Evolutionary conservation across 2,329 filamentous ascomycete species (phyloP).

Genomic region (Tetracladium maxilliforme): DNA sequence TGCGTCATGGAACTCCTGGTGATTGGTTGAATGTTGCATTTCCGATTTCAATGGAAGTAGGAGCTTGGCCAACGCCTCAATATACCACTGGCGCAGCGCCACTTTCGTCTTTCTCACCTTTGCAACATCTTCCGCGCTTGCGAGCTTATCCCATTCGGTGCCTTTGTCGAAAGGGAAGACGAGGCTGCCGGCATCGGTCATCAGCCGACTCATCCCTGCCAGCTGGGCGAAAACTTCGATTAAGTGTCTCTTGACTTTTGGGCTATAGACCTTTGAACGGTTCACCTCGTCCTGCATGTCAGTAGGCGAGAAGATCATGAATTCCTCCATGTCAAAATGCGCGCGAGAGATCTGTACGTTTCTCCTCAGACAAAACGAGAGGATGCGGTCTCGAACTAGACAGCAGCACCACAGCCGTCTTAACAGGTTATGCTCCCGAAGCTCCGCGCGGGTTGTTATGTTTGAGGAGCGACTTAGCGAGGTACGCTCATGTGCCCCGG

Average conservation of each 20-base stretch:
- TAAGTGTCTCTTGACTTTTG: slow-evolving; percentile 26
- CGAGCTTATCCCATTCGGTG: no score
- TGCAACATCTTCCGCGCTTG: no score
- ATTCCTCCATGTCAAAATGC: slow-evolving; percentile 27
- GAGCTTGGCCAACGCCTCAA: slow-evolving; percentile 21
- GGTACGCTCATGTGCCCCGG: slow-evolving; percentile 25
- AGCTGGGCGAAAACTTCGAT: slow-evolving; percentile 28
- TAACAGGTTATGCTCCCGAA: no score
- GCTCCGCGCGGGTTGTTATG: no score
- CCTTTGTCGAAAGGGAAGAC: slow-evolving; percentile 27
- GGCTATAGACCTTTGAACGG: slow-evolving; percentile 26
- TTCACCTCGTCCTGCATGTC: slow-evolving; percentile 31
- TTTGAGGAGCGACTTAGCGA: slow-evolving; percentile 14
- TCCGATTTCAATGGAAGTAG: slow-evolving; percentile 20
- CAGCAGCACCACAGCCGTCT: slow-evolving; percentile 41
- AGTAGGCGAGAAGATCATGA: slow-evolving; percentile 19
- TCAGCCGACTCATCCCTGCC: slow-evolving; percentile 26
- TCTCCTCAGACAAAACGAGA: slow-evolving; percentile 32
- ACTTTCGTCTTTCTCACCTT: slow-evolving; percentile 19
- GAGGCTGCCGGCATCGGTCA: slow-evolving; percentile 29
- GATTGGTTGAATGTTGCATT: no score
- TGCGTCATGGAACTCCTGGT: no score
- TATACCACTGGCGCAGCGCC: slow-evolving; percentile 24
- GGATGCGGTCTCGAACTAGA: slow-evolving; percentile 32
- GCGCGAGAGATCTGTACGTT: slow-evolving; percentile 31